Percentiles rank a stretch among this genome's conserved stretches.
phyloP scores from a whole-genome alignment of 1,139 yeast species.

The Suhomyces choctaworum region DNA sequence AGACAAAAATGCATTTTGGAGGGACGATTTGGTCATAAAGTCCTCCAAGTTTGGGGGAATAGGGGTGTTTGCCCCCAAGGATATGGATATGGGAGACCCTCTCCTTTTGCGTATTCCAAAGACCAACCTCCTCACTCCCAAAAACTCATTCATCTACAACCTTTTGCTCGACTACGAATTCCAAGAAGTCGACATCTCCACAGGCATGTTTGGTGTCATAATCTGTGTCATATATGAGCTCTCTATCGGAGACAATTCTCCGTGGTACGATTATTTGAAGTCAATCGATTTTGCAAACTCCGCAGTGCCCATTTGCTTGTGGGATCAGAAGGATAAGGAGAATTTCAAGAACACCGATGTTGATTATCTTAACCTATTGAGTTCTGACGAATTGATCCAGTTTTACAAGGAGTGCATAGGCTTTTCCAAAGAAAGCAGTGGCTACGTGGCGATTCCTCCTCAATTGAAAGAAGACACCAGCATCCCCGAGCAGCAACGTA shows the following conservation, averaged over 20 bases:
- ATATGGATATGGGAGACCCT: conserved; percentile 36
- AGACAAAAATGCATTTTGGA: conserved; percentile 50
- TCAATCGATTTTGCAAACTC: conserved; percentile 46
- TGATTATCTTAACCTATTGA: conserved; percentile 62
- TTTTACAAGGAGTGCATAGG: conserved; percentile 53
- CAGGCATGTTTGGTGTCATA: conserved; percentile 59
- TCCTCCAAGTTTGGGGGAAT: conserved; percentile 61
- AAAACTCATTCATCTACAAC: conserved; percentile 67
- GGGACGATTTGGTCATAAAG: conserved; percentile 46
- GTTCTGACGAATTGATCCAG: conserved; percentile 54
- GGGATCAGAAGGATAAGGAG: conserved; percentile 54
- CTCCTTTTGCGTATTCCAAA: conserved; percentile 52
- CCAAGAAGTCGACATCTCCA: conserved; percentile 32
- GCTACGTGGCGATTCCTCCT: conserved; percentile 38
- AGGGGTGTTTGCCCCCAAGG: conserved; percentile 56
- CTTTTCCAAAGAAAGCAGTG: conserved; percentile 42
- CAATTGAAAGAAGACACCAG: conserved; percentile 25
- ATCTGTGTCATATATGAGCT: conserved; percentile 73
- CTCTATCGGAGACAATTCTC: conserved; percentile 52
- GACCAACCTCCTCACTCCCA: conserved; percentile 52
- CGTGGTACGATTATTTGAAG: conserved; percentile 70
- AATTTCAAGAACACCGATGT: conserved; percentile 66
- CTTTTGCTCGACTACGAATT: conserved; percentile 56
- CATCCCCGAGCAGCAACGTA: conserved; percentile 19
- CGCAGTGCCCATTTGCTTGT: conserved; percentile 62